Conservation (phyloP, 2,329 filamentous ascomycete species). For the Sporothrix inflata region DNA sequence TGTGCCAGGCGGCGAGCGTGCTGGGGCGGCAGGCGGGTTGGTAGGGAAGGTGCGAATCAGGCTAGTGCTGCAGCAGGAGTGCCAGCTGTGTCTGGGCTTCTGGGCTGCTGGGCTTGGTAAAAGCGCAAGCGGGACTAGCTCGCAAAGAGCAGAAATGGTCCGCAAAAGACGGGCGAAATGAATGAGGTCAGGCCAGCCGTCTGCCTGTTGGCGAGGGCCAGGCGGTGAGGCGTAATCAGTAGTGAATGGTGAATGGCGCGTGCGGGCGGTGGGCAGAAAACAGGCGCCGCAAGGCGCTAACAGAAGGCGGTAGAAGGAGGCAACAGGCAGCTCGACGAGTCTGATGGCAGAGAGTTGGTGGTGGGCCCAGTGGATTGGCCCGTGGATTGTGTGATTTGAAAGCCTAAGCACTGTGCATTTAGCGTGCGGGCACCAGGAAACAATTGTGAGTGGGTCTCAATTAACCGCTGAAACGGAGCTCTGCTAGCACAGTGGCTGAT, state of each 20-base stretch:
- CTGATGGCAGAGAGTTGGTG: not conserved
- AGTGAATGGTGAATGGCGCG: not conserved
- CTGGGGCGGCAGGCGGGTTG: constrained; percentile 1
- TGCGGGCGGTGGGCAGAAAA: not conserved
- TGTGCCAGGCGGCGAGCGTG: constrained; percentile 7
- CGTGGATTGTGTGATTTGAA: constrained; percentile 3
- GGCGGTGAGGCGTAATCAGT: constrained; percentile 18
- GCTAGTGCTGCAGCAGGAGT: not conserved
- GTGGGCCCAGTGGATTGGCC: not conserved
- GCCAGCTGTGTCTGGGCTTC: constrained; percentile 1
- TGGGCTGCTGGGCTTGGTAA: not conserved
- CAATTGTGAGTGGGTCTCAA: constrained; percentile 4
- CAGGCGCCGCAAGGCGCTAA: not conserved
- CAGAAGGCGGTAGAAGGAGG: constrained; percentile 7
- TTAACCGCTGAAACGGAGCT: not conserved
- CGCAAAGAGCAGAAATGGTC: not conserved
- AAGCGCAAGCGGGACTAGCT: not conserved
- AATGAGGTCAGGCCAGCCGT: constrained; percentile 17
- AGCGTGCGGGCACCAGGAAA: not conserved
- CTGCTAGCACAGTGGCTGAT: not conserved
- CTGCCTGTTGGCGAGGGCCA: not conserved
- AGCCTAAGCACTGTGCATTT: not conserved
- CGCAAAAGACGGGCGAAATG: not conserved
- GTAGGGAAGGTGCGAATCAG: constrained; percentile 17
- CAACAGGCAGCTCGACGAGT: constrained; percentile 21